Evolutionary conservation across 106 monocot species (phyloP).

Genomic region (Posidonia australis): DNA sequence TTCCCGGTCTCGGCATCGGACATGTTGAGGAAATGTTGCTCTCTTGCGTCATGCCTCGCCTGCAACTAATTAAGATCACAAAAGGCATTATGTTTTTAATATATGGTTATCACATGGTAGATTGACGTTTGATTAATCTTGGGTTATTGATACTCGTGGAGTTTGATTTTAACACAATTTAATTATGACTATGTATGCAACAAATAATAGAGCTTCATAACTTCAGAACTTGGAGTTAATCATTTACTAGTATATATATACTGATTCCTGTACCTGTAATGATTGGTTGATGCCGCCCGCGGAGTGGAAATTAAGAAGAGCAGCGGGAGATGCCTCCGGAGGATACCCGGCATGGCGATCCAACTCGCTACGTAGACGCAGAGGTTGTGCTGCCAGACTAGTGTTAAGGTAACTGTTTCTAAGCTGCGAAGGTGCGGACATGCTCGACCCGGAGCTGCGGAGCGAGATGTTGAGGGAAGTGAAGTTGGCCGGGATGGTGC

Average conservation of each 20-base stretch:
- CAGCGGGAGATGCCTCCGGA: constrained; percentile 21
- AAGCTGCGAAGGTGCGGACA: constrained; percentile 24
- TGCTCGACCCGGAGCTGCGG: constrained; percentile 38
- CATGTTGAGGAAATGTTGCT: constrained; percentile 8
- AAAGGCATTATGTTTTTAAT: no score
- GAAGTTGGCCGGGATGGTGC: constrained; percentile 89
- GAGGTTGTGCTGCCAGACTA: not conserved
- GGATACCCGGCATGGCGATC: constrained; percentile 18
- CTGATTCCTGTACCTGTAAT: constrained; percentile 2
- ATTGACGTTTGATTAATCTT: no score
- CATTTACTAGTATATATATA: no score
- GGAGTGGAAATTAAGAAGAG: constrained; percentile 41
- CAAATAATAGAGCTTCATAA: no score
- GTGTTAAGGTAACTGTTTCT: constrained; percentile 14
- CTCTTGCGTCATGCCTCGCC: constrained; percentile 7
- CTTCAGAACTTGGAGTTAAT: no score
- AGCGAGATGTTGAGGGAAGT: constrained; percentile 82
- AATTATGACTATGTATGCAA: no score
- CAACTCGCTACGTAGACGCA: constrained; percentile 27
- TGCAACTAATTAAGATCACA: constrained; percentile 1
- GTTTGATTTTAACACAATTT: no score
- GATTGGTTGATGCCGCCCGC: constrained; percentile 21
- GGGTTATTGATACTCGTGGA: no score
- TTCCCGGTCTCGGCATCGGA: constrained; percentile 23
- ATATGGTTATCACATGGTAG: no score